These are phyloP conservation scores for Tulasnella sp. DNA, from an alignment of 768 basidiomycete species.

Conservation along the genomic window DNA sequence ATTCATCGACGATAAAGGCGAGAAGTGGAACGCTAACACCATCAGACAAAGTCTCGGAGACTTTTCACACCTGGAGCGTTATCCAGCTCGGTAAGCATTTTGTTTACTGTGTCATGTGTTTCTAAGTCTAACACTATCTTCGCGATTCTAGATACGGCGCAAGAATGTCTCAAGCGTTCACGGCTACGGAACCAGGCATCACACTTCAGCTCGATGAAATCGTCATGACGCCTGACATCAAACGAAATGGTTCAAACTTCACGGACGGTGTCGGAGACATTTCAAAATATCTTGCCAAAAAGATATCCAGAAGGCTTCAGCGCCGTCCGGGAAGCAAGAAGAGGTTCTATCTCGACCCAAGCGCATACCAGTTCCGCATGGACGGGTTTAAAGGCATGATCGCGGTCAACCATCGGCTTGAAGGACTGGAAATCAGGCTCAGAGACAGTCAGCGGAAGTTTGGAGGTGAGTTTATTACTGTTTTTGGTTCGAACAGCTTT, in stretches of 20 bases:
- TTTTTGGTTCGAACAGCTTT: not conserved
- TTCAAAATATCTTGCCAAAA: conserved; percentile 46
- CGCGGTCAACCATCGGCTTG: conserved; percentile 48
- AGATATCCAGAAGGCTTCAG: conserved; percentile 38
- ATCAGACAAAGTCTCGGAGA: conserved; percentile 53
- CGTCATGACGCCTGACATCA: conserved; percentile 41
- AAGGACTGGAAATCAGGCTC: conserved; percentile 44
- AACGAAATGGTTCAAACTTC: conserved; percentile 41
- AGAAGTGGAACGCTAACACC: conserved; percentile 36
- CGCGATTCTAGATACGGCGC: conserved; percentile 56
- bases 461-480: conserved; percentile 25
- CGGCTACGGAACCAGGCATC: conserved; percentile 57
- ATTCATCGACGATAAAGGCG: conserved; percentile 35
- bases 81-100: conserved; percentile 21
- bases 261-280: conserved; percentile 68
- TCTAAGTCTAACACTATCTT: conserved; percentile 37
- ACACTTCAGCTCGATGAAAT: conserved; percentile 38
- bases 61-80: conserved; percentile 42
- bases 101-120: not conserved
- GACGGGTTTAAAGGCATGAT: conserved; percentile 39
- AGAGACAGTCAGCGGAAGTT: conserved; percentile 67
- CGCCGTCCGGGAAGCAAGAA: conserved; percentile 27
- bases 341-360: conserved; percentile 36
- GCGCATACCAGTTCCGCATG: conserved; percentile 36
- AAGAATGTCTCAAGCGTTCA: conserved; percentile 65